These are phyloP conservation scores for Mayamaea pseudoterrestris DNA, from an alignment of 108 stramenopile genomes.

Conservation along the genomic window DNA sequence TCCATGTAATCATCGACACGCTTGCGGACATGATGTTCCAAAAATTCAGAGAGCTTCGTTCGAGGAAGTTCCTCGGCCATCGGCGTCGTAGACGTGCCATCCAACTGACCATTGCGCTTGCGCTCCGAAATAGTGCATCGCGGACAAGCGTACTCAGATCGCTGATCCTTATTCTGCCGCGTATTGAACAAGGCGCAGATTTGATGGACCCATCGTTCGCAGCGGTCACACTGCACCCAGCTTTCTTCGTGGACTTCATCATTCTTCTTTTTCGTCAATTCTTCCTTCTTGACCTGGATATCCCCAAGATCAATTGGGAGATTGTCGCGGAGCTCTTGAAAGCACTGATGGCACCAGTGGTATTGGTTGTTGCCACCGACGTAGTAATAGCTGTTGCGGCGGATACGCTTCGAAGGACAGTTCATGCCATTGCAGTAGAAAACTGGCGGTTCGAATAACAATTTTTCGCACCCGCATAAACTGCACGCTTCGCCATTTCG, in stretches of 20 bases:
- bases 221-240: constrained; percentile 95
- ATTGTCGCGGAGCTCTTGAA: constrained; percentile 80
- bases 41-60: constrained; percentile 74
- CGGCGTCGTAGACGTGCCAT: constrained; percentile 66
- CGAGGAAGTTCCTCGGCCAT: constrained; percentile 86
- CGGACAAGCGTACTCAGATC: constrained; percentile 81
- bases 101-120: constrained; percentile 49
- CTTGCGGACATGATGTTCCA: constrained; percentile 69
- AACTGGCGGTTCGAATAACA: constrained; percentile 93
- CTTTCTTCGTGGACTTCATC: constrained; percentile 88
- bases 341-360: constrained; percentile 94
- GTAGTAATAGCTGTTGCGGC: constrained; percentile 92
- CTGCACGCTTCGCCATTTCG: constrained; percentile 89
- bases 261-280: constrained; percentile 91
- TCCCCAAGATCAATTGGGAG: constrained; percentile 82
- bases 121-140: constrained; percentile 76
- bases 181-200: constrained; percentile 99
- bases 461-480: constrained; percentile 87
- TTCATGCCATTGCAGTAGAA: constrained; percentile 95
- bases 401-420: constrained; percentile 89
- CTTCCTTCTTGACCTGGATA: constrained; percentile 74
- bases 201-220: constrained; percentile 96
- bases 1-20: constrained; percentile 50
- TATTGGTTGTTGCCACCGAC: constrained; percentile 89
- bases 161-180: constrained; percentile 85